Evolutionary conservation across 495 filamentous ascomycete genomes (phyloP), one percentile per base, ranked within the genome.

Genomic region (Neurospora tetrasperma): DNA sequence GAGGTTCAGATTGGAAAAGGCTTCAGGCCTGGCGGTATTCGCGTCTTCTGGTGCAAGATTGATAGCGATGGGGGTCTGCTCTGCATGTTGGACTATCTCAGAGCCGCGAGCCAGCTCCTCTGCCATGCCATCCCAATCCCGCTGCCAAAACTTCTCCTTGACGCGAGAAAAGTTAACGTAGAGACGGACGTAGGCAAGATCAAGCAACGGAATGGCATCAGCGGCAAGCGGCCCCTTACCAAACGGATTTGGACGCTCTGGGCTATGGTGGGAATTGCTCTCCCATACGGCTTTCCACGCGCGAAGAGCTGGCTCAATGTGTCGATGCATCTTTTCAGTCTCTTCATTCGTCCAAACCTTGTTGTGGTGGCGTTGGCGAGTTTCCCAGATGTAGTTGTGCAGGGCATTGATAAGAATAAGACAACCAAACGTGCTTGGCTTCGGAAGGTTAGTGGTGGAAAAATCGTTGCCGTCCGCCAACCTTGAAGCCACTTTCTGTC

Each of bases 341-440:
- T 98, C 96, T 74, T 92, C 89, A 39, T 91, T 88, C 18, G 94
- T 97, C 95, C 95, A 98, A 74, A 93, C 88, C 74, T 94, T 90
- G 73, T 92, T 94, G 78, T 94, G 90, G 77, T 98, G 95, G 43
- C 94, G 85, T 80, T 97, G 94, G 46, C 96, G 88, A 2, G 94
- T 97, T 82, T 98, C 95, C 96, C 96, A 98, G 62, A 98, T 97
- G 80, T 98, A 98, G 74, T 97, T 97, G 81, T 99, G 96, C 38
- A 99, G 84, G 2, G 96, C 95, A 80, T 97, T 96, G 79, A 99
- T 98, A 70, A 99, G 85, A 12, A 97, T 88, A 18, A 98, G 84
- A 82, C 96, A 98, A 27, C 96, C 96, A 77, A 97, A 97, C 7
- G 94, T 96, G 81, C 96, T 98, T 3, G 94, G 94, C 74, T 89